Evolutionary conservation across 495 filamentous ascomycete genomes (phyloP), one percentile per base, ranked within the genome.

Genomic region (Talaromyces liani): DNA sequence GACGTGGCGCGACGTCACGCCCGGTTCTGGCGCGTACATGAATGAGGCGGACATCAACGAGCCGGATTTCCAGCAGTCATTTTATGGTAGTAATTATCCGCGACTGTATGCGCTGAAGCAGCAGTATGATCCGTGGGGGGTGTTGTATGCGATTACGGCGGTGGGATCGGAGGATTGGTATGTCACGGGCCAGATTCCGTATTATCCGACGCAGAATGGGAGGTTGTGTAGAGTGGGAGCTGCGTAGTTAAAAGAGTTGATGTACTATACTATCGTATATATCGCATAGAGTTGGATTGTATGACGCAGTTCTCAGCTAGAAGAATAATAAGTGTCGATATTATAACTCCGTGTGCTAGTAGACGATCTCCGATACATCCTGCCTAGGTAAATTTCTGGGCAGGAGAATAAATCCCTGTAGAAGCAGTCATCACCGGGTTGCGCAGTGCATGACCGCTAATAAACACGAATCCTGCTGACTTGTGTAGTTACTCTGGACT

Each of bases 161-260:
- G 81, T 85, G 33, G 86, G 87, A 2, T 85, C 82, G 63, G 86
- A 88, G 56, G 74, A 74, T 20, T 88, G 86, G 85, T 70, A 76
- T 67, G 68, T 70, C 58, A 70, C 61, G 34, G 71, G 73, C 8
- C 49, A 54, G 49, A 54, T 25, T 25, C 20, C 66, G 49, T 54
- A 27, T 7, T 54, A 54, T 36, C 73, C 71, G 6, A 67, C 71
- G 51, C 71, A 77, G 63, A 75, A 75, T 60, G 74, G 74, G 18
- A 70, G 69, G 27, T 54, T 75, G 60, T 77, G 74, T 58, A 69
- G 67, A 20, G 65, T 66, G 62, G 20, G 4, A 27, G 27, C 27
- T 27, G 27, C 27, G 3, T 4, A 54, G 49, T 16, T 54, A 54
- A 24, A 18, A 63, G n/a, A 22, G 65, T 27, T 27, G 27, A 27